Evolutionary conservation across 805 yeast species (phyloP), one percentile per base, ranked within the genome.

Genomic region (Metschnikowia henanensis): DNA sequence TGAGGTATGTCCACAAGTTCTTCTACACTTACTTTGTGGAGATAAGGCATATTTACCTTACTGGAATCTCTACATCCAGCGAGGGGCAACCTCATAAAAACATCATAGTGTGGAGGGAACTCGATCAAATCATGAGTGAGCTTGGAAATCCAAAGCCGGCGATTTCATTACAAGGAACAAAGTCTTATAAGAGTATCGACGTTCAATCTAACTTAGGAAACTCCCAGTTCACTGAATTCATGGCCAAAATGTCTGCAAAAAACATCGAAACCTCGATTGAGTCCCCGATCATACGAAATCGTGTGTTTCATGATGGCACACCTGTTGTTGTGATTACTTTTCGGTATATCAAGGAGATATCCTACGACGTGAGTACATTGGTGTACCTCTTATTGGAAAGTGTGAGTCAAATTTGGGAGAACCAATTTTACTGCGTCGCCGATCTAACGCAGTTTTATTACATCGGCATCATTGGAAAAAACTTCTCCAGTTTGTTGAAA

Each of bases 331-430:
- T 84, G 3, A 53, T 84, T 20, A 76, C 79, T 33, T 70, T 73
- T 49, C 53, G 62, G 28, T 46, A 56, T 20, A 45, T 70, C 28
- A 57, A 53, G 28, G 55, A 73, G 16, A 66, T 78, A 30, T 60
- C 66, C 4, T 55, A 59, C 40, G 74, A 70, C 43, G 54, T 63
- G 7, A 84, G 84, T 34, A 64, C 78, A 4, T 62, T 83, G 20
- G 65, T 79, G 19, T 88, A 77, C 62, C 74, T 83, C 46, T 53
- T 82, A 6, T 74, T 86, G 41, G 89, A 85, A 52, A 73, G 79
- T 4, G 76, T 83, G 15, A 76, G 84, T 40, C 84, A 83, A 57
- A 73, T 87, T 20, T 84, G 95, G 91, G 80, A 82, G 17, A 73
- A 78, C 25, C 80, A 79, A 44, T 87, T 75, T 58, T 77, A 80